phyloP scores from a whole-genome alignment of 306 rosid genomes.

The Gleditsia sinensis region DNA sequence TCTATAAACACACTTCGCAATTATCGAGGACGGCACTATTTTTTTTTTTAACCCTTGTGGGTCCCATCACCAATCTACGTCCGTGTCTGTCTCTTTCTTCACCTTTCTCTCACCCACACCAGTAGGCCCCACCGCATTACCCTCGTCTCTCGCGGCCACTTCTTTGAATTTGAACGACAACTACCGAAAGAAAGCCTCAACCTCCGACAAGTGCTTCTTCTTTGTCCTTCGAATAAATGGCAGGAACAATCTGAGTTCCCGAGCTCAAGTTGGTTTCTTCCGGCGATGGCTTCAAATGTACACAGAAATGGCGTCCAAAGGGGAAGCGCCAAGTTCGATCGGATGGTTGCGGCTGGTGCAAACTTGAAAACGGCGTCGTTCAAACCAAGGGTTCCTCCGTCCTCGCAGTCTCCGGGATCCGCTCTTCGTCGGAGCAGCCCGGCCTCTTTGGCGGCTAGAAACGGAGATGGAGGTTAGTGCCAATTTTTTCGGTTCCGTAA shows the following conservation, averaged over 20 bases:
- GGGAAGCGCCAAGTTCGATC: slow-evolving; percentile 49
- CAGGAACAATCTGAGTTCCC: not conserved
- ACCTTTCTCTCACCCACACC: not conserved
- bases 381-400: slow-evolving; percentile 31
- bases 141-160: not conserved
- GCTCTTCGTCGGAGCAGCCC: slow-evolving; percentile 39
- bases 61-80: slow-evolving; percentile 13
- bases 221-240: not conserved
- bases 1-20: too few species aligned
- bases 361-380: slow-evolving; percentile 12
- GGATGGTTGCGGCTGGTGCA: slow-evolving; percentile 16
- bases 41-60: not conserved
- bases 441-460: slow-evolving; percentile 29
- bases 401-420: slow-evolving; percentile 49
- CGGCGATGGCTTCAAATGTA: slow-evolving; percentile 40
- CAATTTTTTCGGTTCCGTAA: not conserved
- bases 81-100: not conserved
- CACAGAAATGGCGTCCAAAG: slow-evolving; percentile 45
- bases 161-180: not conserved
- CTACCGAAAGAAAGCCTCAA: not conserved
- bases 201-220: not conserved
- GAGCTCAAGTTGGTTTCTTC: not conserved
- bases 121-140: slow-evolving; percentile 28
- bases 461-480: slow-evolving; percentile 45
- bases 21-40: too few species aligned